Evolutionary conservation across 2,329 filamentous ascomycete genomes (phyloP), one percentile per base, ranked within the genome.

Genomic region (Fusarium subtropicale): DNA sequence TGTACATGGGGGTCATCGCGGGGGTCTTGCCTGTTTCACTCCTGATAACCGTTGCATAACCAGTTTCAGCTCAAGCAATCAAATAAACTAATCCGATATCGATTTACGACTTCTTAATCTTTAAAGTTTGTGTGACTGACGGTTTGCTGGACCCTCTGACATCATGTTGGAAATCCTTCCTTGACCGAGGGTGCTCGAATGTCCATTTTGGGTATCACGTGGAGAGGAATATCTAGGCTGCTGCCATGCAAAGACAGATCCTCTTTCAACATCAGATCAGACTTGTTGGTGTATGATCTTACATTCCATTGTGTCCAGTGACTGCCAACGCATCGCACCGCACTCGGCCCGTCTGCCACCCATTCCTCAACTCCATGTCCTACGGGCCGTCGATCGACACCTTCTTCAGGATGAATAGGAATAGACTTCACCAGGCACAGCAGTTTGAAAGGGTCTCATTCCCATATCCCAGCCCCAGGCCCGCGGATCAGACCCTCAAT

Each of bases 401-500:
- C 53, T 69, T 30, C 62, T 44, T 51, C 45, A 59, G 45, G 44
- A 33, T 50, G 46, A 50, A 52, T 69, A 26, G 6, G 13, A 28
- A 38, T 51, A 51, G 33, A 59, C 65, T 56, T 22, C 20, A 52
- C 47, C 56, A 69, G 60, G 60, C 34, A 69, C 66, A 53, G 56
- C 39, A 34, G 24, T 26, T 52, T 38, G 30, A 41, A 33, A 45
- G 42, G 45, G 44, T 51, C 30, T 56, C 57, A 47, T 45, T 28
- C 26, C 22, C 42, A 41, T 39, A 38, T 38, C 24, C 51, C 39
- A 28, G 55, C 41, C 42, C 62, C 57, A 50, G 57, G 62, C 46
- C 61, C 63, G 67, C 67, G 67, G 67, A 57, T 68, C 67, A 56
- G 67, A 67, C 66, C 22, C 67, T 59, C 62, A 58, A 52, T 64